phyloP scores from a whole-genome alignment of 73 alveolate genomes.

The Stentor coeruleus region DNA sequence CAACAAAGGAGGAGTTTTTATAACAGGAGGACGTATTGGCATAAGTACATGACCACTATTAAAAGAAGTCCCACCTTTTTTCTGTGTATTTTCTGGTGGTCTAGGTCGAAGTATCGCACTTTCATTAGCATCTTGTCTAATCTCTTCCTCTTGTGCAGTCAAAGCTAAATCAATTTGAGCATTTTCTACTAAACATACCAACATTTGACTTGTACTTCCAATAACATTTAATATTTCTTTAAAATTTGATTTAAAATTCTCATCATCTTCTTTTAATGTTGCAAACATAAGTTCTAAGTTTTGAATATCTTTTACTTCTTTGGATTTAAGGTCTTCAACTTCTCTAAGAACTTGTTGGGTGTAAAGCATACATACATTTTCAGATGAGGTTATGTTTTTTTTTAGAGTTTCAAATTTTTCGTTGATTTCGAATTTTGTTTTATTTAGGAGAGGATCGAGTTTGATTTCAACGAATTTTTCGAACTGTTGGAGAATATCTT shows the following conservation, averaged over 20 bases:
- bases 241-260: not conserved
- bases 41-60: not conserved
- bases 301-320: not conserved
- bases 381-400: not conserved
- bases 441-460: not conserved
- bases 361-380: not conserved
- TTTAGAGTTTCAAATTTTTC: conserved; percentile 5
- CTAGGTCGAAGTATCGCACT: not conserved
- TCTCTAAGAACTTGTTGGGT: not conserved
- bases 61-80: not conserved
- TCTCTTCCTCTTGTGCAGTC: conserved; percentile 22
- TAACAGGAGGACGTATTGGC: not conserved
- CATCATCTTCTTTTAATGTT: not conserved
- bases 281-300: not conserved
- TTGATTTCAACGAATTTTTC: not conserved
- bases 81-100: not conserved
- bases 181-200: conserved; percentile 6
- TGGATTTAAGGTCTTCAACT: conserved; percentile 5
- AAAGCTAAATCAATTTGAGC: conserved; percentile 27
- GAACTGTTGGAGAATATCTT: not conserved
- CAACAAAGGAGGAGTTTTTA: not conserved
- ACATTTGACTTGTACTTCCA: not conserved
- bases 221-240: not conserved
- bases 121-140: not conserved
- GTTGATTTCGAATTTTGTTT: not conserved